Percentiles rank a stretch among this genome's conserved stretches.
phyloP scores from a whole-genome alignment of 2,329 filamentous ascomycete species.

The Ophiocordyceps unilateralis region DNA sequence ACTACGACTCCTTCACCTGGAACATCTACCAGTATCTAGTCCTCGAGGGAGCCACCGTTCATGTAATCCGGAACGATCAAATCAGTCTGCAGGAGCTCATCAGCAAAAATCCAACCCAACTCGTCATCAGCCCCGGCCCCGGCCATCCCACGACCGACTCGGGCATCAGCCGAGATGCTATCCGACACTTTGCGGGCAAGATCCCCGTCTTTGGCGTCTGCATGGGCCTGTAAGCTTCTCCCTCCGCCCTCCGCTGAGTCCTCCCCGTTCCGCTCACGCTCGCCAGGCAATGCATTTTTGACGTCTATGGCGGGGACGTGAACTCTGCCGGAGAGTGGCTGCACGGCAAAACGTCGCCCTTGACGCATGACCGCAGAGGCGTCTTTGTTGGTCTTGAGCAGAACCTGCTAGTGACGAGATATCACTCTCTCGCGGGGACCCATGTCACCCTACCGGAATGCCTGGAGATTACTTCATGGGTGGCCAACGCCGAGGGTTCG shows the following conservation, averaged over 20 bases:
- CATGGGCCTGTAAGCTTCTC: conserved; percentile 67
- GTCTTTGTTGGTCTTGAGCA: conserved; percentile 71
- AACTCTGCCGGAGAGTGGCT: conserved; percentile 89
- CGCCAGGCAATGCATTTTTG: conserved; percentile 77
- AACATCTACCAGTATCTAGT: conserved; percentile 98
- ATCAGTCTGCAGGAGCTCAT: conserved; percentile 73
- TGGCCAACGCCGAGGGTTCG: conserved; percentile 55
- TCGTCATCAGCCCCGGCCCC: conserved; percentile 88
- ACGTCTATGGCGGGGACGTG: conserved; percentile 81
- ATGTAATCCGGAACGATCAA: conserved; percentile 84
- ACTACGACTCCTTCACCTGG: conserved; percentile 99
- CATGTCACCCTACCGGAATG: conserved; percentile 71
- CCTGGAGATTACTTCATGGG: conserved; percentile 84
- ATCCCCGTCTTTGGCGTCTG: conserved; percentile 95
- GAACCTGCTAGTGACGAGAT: conserved; percentile 75
- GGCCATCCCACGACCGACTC: conserved; percentile 86
- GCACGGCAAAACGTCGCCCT: conserved; percentile 87
- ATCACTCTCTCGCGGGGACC: conserved; percentile 90
- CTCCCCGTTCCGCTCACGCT: conserved; percentile 1
- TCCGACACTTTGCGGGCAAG: conserved; percentile 81
- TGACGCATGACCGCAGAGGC: conserved; percentile 82
- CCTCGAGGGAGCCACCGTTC: conserved; percentile 83
- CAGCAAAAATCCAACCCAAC: conserved; percentile 70
- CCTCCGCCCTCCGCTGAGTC: background rate
- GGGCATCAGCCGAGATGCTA: conserved; percentile 82